phyloP scores from a whole-genome alignment of 257 asterid species.

The Solanum virginianum region DNA sequence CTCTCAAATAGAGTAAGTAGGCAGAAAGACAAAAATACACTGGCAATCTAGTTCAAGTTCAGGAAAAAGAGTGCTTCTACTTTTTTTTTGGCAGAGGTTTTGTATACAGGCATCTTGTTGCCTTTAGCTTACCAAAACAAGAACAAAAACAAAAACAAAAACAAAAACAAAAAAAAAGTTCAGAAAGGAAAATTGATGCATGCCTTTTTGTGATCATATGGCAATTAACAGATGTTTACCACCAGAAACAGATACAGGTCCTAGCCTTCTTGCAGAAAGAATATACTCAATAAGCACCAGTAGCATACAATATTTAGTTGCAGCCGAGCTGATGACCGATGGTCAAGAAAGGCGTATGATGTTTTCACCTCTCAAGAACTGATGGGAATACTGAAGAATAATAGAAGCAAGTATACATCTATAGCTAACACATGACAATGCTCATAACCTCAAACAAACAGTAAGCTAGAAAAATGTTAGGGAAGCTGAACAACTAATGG shows the following conservation, averaged over 20 bases:
- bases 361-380: too few relatives aligned
- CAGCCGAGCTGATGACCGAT: too few relatives aligned
- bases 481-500: not conserved
- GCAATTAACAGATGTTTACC: not conserved
- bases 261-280: not conserved
- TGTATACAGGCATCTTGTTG: too few relatives aligned
- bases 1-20: not conserved
- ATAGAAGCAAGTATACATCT: not conserved
- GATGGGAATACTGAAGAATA: not conserved
- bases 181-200: not conserved
- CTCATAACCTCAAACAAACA: not conserved
- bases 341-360: too few relatives aligned
- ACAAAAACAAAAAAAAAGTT: too few relatives aligned
- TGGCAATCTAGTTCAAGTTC: not conserved
- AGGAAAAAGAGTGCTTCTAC: not conserved
- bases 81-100: too few relatives aligned
- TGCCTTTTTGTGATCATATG: not conserved
- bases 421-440: not conserved
- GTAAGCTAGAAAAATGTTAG: not conserved
- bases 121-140: not conserved
- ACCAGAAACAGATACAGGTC: not conserved
- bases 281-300: too few relatives aligned
- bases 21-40: not conserved
- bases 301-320: too few relatives aligned
- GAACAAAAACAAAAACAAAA: not conserved